Base-by-base conservation (phyloP, 2,329 filamentous ascomycete species). In the Fusarium tjaetaba region DNA sequence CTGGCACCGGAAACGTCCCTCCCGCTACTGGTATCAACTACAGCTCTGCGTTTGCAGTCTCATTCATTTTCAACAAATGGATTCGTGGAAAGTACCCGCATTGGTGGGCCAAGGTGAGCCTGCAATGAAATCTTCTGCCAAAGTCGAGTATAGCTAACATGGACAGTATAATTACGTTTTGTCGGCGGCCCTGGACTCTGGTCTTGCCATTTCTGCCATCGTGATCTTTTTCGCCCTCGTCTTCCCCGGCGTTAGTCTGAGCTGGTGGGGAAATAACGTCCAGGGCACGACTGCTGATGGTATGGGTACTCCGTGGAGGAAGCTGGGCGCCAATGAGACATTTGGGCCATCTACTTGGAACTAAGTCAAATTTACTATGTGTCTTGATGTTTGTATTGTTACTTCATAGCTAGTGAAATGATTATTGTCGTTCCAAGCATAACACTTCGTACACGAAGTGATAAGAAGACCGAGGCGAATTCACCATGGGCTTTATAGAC, bases 91-190 rank as follows among this genome's bases (percentile, higher is more conserved):
- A 36, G 13, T 63, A 49, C 1, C 61, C 61, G 1, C 36, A 63
- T 22, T 63, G 61, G 61, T 63, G 61, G 61, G 61, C 61, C 2
- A 63, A 63, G 42, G 61, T 48, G 8, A 63, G 60, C 34, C 6
- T 11, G 4, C 6, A 6, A 15, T 14, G 7, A 18, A 11, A 42
- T 18, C 0, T 15, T 16, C 5, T 0, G 14, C 6, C 8, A 2
- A 38, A 4, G 11, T 1, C 10, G 5, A 8, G 5, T 3, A 1
- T 41, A 4, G 28, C 42, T 63, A 34, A 63, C 18, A 4, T 10
- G 11, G 1, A 22, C n/a, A 63, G 61, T 63, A 63, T 1, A 61
- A 63, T 11, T 63, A 63, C 16, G 53, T 63, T 1, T 30, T 63
- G 0, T 63, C 61, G 1, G 61, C 61, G 0, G 61, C 61, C 3